Evolutionary conservation across 805 yeast species (phyloP), one percentile per base, ranked within the genome.

Genomic region (Millerozyma acaciae): DNA sequence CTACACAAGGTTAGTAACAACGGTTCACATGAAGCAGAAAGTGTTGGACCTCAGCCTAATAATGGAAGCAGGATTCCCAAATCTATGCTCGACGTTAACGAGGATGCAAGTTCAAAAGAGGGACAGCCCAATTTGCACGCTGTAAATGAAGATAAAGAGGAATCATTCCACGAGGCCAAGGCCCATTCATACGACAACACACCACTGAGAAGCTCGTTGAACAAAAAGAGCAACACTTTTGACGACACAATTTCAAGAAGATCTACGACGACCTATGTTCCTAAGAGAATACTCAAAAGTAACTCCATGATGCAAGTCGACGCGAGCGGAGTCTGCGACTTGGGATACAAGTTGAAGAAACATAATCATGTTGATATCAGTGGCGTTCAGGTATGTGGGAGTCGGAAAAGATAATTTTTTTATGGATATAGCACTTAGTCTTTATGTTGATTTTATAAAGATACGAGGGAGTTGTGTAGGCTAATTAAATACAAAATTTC

Each of bases 301-400:
- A 28, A 19, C 8, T 28, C 45, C 2, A 48, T 49, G 26, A 28
- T 53, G 12, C 40, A 40, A 6, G 28, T 55, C 9, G 59, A 55
- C 27, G 34, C 48, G n/a, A 45, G 42, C 32, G 68, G 70, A 2
- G 27, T 43, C 22, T 65, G 72, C 38, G 65, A 65, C 10, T 51
- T 65, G 33, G 73, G 73, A 4, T 67, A 66, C 40, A 59, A 52
- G 44, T 53, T 67, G 27, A 63, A 51, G 35, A 65, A 57, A 45
- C 73, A 67, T 38, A 68, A 63, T 42, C 73, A 67, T 39, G 42
- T 55, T 30, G 71, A 62, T 14, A 48, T 64, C 4, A 58, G 65
- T 40, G n/a, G n/a, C n/a, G n/a, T n/a, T n/a, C n/a, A n/a, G n/a
- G n/a, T n/a, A n/a, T n/a, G n/a, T n/a, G n/a, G n/a, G n/a, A n/a